phyloP scores from a whole-genome alignment of 2,329 filamentous ascomycete genomes.

The Diatrype stigma region DNA sequence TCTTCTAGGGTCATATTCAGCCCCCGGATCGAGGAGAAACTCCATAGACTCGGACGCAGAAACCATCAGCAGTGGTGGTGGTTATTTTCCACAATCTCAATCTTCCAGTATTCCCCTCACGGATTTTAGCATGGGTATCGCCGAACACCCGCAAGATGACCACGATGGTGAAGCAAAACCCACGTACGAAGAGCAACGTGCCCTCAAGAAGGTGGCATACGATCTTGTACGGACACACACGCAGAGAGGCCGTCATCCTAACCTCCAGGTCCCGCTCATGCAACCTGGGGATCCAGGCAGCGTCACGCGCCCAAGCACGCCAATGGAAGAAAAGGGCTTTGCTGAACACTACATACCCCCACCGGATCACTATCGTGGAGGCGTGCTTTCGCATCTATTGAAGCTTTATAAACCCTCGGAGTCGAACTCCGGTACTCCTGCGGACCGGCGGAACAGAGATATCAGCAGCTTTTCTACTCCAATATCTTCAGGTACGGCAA shows the following conservation, averaged over 20 bases:
- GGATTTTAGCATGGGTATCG: conserved; percentile 19
- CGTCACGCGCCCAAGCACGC: conserved; percentile 14
- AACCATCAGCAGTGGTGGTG: conserved; percentile 23
- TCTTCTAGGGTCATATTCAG: conserved; percentile 32
- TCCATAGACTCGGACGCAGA: conserved; percentile 35
- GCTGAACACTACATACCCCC: conserved; percentile 37
- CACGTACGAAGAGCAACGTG: conserved; percentile 20
- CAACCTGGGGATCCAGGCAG: conserved; percentile 6
- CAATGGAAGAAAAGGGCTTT: conserved; percentile 31
- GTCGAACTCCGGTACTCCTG: conserved; percentile 13
- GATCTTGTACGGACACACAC: conserved; percentile 42
- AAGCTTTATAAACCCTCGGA: conserved; percentile 42
- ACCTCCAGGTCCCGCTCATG: conserved; percentile 2
- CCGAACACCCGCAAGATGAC: conserved; percentile 8
- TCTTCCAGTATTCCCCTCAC: conserved; percentile 29
- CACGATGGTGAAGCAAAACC: conserved; percentile 10
- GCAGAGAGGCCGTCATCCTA: conserved; percentile 17
- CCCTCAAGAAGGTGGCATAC: conserved; percentile 34
- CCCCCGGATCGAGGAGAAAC: conserved; percentile 27
- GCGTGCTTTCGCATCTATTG: conserved; percentile 42
- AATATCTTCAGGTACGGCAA: conserved; percentile 36
- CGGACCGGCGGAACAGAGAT: conserved; percentile 22
- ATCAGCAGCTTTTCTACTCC: conserved; percentile 28
- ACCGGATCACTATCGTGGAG: conserved; percentile 39
- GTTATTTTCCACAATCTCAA: conserved; percentile 11